Evolutionary conservation across 768 basidiomycete genomes (phyloP).

Genomic region (Lentinula raphanica): DNA sequence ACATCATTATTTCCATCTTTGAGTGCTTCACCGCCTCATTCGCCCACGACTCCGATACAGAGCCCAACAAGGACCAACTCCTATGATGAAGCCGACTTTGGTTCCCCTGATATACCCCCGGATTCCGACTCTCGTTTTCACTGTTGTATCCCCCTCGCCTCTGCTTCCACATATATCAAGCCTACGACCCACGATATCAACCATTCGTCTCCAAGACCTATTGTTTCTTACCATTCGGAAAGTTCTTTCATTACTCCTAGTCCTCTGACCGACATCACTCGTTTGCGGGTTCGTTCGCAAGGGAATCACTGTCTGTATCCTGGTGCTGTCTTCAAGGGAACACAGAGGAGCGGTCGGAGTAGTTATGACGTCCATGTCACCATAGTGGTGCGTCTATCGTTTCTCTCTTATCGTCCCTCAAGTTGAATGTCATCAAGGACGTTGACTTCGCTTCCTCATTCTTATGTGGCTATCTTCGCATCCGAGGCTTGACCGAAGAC

Average conservation of each 20-base stretch:
- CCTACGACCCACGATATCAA: neutral
- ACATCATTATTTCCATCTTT: constrained; percentile 23
- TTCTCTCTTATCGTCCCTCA: neutral
- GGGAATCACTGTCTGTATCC: constrained; percentile 80
- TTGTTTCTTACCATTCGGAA: constrained; percentile 12
- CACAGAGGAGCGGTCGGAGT: constrained; percentile 90
- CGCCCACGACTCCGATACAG: constrained; percentile 18
- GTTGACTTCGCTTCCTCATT: constrained; percentile 84
- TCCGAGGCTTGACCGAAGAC: constrained; percentile 87
- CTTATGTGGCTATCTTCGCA: constrained; percentile 88
- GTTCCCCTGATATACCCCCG: constrained; percentile 17
- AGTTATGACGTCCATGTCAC: constrained; percentile 93
- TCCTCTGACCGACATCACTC: constrained; percentile 73
- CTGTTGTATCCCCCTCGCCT: constrained; percentile 10
- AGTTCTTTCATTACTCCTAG: constrained; percentile 25
- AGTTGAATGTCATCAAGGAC: constrained; percentile 45
- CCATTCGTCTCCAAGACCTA: neutral
- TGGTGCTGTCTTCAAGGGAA: constrained; percentile 84
- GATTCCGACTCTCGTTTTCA: constrained; percentile 8
- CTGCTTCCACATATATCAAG: neutral
- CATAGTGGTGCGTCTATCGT: constrained; percentile 65
- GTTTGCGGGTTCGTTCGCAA: constrained; percentile 64
- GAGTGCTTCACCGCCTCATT: neutral
- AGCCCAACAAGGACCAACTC: constrained; percentile 16
- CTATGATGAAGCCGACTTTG: constrained; percentile 19